phyloP scores from a whole-genome alignment of 495 filamentous ascomycete genomes.

The Penicillium bovifimosum region DNA sequence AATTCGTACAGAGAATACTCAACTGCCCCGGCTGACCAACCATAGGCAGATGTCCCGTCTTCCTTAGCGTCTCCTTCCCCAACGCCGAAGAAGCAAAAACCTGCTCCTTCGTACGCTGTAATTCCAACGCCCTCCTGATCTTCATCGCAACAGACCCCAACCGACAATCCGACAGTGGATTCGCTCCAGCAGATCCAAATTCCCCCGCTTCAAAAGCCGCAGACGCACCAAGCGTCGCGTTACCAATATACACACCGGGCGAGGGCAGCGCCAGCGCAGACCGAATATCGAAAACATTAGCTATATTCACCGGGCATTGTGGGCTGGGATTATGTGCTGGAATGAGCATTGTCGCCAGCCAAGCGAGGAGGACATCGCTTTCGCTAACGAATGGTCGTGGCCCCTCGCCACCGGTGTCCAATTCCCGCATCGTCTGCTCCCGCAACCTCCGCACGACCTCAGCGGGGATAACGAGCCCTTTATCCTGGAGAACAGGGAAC shows the following conservation, averaged over 20 bases:
- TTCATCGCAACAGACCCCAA: neutral
- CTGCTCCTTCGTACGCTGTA: neutral
- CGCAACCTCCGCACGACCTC: neutral
- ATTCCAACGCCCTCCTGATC: neutral
- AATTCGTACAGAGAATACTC: slow-evolving; percentile 35
- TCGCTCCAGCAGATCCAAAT: neutral
- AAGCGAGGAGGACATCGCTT: neutral
- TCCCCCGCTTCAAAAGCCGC: neutral
- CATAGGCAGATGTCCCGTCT: neutral
- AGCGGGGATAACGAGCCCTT: neutral
- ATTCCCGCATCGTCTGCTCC: neutral
- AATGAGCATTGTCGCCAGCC: neutral
- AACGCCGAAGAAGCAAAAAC: neutral
- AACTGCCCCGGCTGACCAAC: slow-evolving; percentile 16
- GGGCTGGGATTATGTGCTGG: neutral
- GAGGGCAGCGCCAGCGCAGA: neutral
- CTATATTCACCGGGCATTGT: neutral
- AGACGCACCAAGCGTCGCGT: neutral
- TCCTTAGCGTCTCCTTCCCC: neutral
- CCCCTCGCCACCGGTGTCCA: neutral
- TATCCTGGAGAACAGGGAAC: neutral
- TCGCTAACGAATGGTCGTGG: neutral
- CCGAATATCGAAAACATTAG: neutral
- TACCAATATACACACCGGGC: neutral
- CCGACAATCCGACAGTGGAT: neutral